phyloP scores from a whole-genome alignment of 2,329 filamentous ascomycete genomes.

The Emericellopsis atlantica region DNA sequence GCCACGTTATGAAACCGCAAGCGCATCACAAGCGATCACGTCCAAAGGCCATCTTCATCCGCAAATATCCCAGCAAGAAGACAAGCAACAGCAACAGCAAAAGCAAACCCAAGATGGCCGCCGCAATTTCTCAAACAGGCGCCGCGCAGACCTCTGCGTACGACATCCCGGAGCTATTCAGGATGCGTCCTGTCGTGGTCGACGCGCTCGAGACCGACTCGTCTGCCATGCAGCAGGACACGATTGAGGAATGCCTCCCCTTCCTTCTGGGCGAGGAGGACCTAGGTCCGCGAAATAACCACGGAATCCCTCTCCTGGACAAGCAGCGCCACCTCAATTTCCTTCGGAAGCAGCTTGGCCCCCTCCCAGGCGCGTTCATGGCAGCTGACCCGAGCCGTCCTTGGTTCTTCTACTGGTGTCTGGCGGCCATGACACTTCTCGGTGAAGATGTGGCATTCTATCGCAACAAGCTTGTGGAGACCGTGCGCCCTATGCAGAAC shows the following conservation, averaged over 20 bases:
- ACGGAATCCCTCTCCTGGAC: constrained; percentile 65
- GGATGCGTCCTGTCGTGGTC: constrained; percentile 43
- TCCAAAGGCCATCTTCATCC: constrained; percentile 17
- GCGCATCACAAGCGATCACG: constrained; percentile 13
- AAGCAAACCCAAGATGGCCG: constrained; percentile 1
- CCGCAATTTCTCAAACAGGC: constrained; percentile 3
- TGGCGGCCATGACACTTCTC: constrained; percentile 62
- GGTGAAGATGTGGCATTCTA: constrained; percentile 62
- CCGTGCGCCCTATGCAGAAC: constrained; percentile 74
- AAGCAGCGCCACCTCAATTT: constrained; percentile 50
- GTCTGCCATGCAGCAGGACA: constrained; percentile 55
- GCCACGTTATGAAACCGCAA: constrained; percentile 16
- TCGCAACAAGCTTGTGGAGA: constrained; percentile 57
- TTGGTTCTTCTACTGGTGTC: constrained; percentile 90
- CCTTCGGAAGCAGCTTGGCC: constrained; percentile 42
- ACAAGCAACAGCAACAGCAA: constrained; percentile 1
- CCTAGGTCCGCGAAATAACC: constrained; percentile 41
- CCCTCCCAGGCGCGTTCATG: constrained; percentile 58
- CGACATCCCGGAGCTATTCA: constrained; percentile 42
- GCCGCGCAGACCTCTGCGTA: too few relatives aligned
- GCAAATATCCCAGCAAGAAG: too few relatives aligned
- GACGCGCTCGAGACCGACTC: constrained; percentile 58
- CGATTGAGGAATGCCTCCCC: constrained; percentile 55
- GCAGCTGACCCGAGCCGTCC: constrained; percentile 76
- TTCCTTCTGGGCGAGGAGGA: constrained; percentile 46